A percentile compares a stretch with the other conserved stretches of the same genome.
phyloP scores from a whole-genome alignment of 257 asterid species.

The Solanum tarijense region DNA sequence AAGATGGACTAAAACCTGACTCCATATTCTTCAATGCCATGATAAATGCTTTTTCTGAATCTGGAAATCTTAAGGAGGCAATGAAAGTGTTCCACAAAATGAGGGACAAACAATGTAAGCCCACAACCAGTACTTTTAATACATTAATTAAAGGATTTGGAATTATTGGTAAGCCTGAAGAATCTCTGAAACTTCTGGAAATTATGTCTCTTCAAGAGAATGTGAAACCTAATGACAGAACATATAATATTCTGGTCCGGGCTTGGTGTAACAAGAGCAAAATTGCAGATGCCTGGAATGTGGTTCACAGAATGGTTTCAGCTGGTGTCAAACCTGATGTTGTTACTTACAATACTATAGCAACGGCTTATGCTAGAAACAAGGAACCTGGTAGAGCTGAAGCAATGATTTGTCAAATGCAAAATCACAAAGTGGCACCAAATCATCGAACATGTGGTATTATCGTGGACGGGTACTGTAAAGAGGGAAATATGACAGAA shows the following conservation, averaged over 20 bases:
- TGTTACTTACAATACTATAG: constrained; percentile 75
- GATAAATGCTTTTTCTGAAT: constrained; percentile 93
- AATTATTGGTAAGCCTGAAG: constrained; percentile 74
- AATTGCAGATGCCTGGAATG: constrained; percentile 59
- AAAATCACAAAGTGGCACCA: constrained; percentile 43
- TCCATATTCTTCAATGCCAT: constrained; percentile 86
- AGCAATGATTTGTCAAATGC: constrained; percentile 60
- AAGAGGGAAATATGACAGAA: constrained; percentile 69
- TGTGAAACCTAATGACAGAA: constrained; percentile 73
- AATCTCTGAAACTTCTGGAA: constrained; percentile 60
- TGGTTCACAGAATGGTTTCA: constrained; percentile 51
- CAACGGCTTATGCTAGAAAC: constrained; percentile 63
- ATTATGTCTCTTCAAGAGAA: constrained; percentile 41
- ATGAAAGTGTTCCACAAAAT: constrained; percentile 57
- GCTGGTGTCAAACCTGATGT: constrained; percentile 67
- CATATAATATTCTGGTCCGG: constrained; percentile 71
- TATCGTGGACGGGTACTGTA: constrained; percentile 73
- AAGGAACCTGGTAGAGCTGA: constrained; percentile 69
- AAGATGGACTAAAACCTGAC: constrained; percentile 73
- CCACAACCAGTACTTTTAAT: constrained; percentile 73
- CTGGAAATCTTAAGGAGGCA: constrained; percentile 78
- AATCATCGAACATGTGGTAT: constrained; percentile 82
- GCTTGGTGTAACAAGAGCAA: constrained; percentile 78
- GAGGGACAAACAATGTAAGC: constrained; percentile 78
- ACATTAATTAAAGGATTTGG: constrained; percentile 86